Conservation (phyloP, 306 rosid genomes). For the Abrus precatorius region DNA sequence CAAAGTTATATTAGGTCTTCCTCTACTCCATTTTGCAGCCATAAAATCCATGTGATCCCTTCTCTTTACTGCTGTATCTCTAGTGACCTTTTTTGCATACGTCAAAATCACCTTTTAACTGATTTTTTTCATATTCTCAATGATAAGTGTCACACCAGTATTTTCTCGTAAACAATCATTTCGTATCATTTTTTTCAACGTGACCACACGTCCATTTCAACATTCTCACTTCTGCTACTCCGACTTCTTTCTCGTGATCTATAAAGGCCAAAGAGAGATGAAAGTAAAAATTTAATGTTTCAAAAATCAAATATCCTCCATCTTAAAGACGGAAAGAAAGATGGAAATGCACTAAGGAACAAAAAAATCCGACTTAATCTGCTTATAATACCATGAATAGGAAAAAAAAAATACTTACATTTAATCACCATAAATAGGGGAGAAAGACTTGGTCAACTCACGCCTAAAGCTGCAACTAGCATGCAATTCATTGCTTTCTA, state of each 20-base stretch:
- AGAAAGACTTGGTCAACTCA: constrained; percentile 18
- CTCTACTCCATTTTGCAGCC: too few relatives aligned
- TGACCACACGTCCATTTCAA: too few relatives aligned
- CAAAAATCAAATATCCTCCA: not conserved
- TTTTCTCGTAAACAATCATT: too few relatives aligned
- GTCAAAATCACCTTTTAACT: too few relatives aligned
- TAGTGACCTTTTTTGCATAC: too few relatives aligned
- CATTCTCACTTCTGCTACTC: too few relatives aligned
- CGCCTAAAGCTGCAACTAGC: constrained; percentile 34
- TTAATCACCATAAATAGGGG: not conserved
- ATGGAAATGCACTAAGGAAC: not conserved
- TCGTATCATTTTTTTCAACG: too few relatives aligned
- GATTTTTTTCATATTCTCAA: too few relatives aligned
- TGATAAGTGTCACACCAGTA: too few relatives aligned
- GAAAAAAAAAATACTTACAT: constrained; percentile 29
- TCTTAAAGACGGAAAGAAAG: not conserved
- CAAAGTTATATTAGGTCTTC: too few relatives aligned
- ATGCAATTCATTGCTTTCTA: constrained; percentile 15
- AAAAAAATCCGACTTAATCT: not conserved
- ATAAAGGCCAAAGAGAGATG: constrained; percentile 16
- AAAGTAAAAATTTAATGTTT: constrained; percentile 24
- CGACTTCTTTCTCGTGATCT: not conserved
- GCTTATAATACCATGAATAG: not conserved
- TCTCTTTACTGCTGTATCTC: too few relatives aligned
- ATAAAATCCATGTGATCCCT: too few relatives aligned